A percentile compares a stretch with the other conserved stretches of the same genome.
phyloP scores from a whole-genome alignment of 192 early-diverging fungal species.

The Coemansia sp. region DNA sequence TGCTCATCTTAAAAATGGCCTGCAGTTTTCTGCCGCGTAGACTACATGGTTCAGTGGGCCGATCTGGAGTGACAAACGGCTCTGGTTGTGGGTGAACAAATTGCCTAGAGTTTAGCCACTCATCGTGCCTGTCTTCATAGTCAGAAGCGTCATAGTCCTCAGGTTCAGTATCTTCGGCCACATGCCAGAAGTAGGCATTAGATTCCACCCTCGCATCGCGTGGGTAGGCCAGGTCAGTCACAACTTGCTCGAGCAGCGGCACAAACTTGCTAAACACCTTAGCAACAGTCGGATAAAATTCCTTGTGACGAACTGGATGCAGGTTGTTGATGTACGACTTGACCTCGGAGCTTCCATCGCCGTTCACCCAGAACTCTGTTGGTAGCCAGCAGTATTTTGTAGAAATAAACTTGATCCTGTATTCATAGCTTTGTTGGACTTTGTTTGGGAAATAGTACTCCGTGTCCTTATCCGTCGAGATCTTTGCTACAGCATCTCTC shows the following conservation, averaged over 20 bases:
- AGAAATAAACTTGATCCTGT: too few species aligned
- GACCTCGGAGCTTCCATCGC: too few species aligned
- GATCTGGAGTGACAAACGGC: not conserved
- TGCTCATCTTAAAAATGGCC: conserved; percentile 71
- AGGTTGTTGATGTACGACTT: too few species aligned
- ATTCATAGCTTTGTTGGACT: too few species aligned
- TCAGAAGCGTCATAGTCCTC: conserved; percentile 11
- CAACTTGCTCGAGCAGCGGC: too few species aligned
- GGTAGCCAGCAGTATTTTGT: too few species aligned
- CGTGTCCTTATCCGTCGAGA: too few species aligned
- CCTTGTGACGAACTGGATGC: too few species aligned
- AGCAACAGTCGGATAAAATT: too few species aligned
- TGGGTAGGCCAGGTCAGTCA: conserved; percentile 10
- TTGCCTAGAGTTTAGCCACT: conserved; percentile 6
- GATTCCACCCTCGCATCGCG: conserved; percentile 7
- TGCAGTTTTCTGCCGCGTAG: conserved; percentile 45
- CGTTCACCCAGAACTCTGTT: too few species aligned
- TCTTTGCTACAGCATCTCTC: conserved; percentile 8
- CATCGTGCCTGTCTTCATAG: conserved; percentile 21
- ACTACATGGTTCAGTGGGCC: conserved; percentile 14
- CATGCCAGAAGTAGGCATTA: conserved; percentile 13
- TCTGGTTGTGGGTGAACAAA: conserved; percentile 1
- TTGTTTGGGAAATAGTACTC: too few species aligned
- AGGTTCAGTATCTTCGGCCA: not conserved
- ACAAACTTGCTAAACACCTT: too few species aligned